These are phyloP conservation scores for Globisporangium okanoganense DNA, from an alignment of 352 stramenopile species.

Conservation along the genomic window DNA sequence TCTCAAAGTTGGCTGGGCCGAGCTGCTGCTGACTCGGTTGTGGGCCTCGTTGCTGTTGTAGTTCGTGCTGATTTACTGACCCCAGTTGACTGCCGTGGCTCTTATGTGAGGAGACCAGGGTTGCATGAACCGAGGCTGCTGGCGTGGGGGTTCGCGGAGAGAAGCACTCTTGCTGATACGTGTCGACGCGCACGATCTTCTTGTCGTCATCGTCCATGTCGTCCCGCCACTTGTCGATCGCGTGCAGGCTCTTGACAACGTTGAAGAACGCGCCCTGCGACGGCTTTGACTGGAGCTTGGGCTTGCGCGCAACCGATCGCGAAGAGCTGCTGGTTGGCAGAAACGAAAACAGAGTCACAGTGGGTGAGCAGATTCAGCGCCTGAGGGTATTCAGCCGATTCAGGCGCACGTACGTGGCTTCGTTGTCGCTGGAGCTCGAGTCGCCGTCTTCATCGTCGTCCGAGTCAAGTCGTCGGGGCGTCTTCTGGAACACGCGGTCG, in stretches of 20 bases:
- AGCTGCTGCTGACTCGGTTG: constrained; percentile 8
- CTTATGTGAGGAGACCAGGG: not conserved
- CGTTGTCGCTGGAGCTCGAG: constrained; percentile 45
- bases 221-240: constrained; percentile 73
- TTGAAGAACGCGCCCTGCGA: constrained; percentile 56
- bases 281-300: constrained; percentile 17
- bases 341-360: not conserved
- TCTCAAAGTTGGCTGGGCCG: constrained; percentile 38
- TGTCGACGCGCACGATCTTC: constrained; percentile 20
- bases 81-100: not conserved
- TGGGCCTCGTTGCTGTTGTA: constrained; percentile 13
- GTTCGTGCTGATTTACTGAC: constrained; percentile 8
- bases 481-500: constrained; percentile 29
- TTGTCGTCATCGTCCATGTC: constrained; percentile 50
- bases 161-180: constrained; percentile 29
- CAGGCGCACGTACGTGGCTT: constrained; percentile 41
- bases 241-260: constrained; percentile 61
- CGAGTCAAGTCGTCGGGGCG: constrained; percentile 8
- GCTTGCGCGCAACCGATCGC: not conserved
- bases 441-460: constrained; percentile 14
- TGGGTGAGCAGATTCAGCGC: not conserved
- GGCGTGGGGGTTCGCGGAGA: constrained; percentile 13
- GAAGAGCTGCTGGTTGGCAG: not conserved
- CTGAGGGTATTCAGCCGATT: not conserved
- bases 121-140: not conserved